Percentiles rank a stretch among this genome's conserved stretches.
phyloP scores from a whole-genome alignment of 805 yeast genomes.

The Tetrapisispora arboricola region DNA sequence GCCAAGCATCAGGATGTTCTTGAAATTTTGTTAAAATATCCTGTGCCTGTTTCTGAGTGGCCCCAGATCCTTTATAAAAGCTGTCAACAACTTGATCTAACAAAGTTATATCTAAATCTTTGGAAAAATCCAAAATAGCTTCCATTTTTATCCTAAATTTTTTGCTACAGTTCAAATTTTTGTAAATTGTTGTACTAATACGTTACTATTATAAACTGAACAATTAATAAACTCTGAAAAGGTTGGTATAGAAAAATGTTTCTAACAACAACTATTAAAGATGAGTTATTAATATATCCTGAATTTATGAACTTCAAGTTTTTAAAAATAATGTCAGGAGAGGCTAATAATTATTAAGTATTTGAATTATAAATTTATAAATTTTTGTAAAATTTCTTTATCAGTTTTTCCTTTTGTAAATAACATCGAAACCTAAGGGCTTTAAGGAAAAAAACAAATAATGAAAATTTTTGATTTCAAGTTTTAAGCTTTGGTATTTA shows the following conservation, averaged over 20 bases:
- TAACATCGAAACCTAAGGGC: neutral
- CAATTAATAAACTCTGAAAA: too few relatives aligned
- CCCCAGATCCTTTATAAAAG: slow-evolving; percentile 71
- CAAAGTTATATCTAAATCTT: slow-evolving; percentile 67
- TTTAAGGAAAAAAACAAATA: neutral
- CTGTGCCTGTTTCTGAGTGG: slow-evolving; percentile 59
- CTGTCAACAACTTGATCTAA: slow-evolving; percentile 80
- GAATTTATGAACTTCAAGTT: too few relatives aligned
- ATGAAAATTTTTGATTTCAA: too few relatives aligned
- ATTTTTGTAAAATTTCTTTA: neutral
- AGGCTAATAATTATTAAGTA: too few relatives aligned
- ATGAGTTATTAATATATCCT: too few relatives aligned
- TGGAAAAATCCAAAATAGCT: slow-evolving; percentile 72
- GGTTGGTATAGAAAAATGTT: too few relatives aligned
- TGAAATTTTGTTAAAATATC: slow-evolving; percentile 68
- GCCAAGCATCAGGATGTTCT: slow-evolving; percentile 94
- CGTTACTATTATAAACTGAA: too few relatives aligned
- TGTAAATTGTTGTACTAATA: too few relatives aligned
- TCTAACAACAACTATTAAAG: too few relatives aligned
- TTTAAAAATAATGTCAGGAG: neutral
- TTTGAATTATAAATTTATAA: neutral
- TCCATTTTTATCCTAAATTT: slow-evolving; percentile 47
- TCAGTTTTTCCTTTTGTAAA: too few relatives aligned
- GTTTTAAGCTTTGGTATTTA: too few relatives aligned
- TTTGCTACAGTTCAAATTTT: too few relatives aligned